These are phyloP conservation scores for Sclerotinia sclerotiorum DNA, from an alignment of 2,329 filamentous ascomycete genomes.

Conservation along the genomic window DNA sequence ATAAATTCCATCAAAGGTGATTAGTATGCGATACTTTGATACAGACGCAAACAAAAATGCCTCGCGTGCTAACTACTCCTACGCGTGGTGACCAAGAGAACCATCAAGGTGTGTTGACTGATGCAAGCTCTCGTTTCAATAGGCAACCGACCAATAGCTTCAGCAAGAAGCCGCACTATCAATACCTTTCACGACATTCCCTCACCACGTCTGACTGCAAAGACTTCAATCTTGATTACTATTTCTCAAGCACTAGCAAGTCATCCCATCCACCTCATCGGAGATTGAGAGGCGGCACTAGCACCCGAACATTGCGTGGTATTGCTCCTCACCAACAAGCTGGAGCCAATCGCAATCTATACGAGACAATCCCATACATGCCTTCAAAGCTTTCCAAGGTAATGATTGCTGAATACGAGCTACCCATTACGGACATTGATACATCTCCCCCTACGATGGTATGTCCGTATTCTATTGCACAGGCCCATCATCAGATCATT, in stretches of 20 bases:
- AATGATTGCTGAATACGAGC: conserved; percentile 8
- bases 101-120: not conserved
- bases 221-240: not conserved
- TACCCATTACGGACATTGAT: not conserved
- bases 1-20: not conserved
- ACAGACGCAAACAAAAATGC: not conserved
- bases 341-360: not conserved
- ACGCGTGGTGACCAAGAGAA: not conserved
- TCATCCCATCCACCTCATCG: not conserved
- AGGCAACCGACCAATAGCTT: conserved; percentile 3
- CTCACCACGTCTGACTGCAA: not conserved
- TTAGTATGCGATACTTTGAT: not conserved
- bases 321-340: not conserved
- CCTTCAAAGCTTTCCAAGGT: conserved; percentile 20
- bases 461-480: not conserved
- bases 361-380: not conserved
- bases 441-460: conserved; percentile 1
- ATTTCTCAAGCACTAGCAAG: not conserved
- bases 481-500: not conserved
- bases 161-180: not conserved
- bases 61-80: not conserved
- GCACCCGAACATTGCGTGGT: not conserved
- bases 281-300: conserved; percentile 8
- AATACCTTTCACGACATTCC: not conserved
- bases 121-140: conserved; percentile 3